Percentiles rank a stretch among this genome's conserved stretches.
phyloP scores from a whole-genome alignment of 2,329 filamentous ascomycete genomes.

The Trichophyton mentagrophytes region DNA sequence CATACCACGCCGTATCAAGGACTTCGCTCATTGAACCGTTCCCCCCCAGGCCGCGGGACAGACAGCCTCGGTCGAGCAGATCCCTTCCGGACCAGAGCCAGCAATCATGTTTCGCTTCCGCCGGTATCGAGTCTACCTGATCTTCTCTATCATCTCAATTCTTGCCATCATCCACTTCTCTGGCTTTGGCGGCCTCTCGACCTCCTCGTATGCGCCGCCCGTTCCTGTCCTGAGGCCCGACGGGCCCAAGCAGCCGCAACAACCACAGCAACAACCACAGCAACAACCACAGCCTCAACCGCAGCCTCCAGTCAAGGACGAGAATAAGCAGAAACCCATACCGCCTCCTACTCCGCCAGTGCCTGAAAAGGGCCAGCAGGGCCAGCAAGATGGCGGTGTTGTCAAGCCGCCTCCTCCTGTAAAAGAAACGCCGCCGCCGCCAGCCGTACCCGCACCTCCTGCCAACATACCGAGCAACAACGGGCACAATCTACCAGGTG shows the following conservation, averaged over 20 bases:
- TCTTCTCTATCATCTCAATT: conserved; percentile 33
- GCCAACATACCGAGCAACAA: background rate
- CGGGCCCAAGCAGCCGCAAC: background rate
- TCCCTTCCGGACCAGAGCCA: conserved; percentile 7
- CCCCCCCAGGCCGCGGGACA: no score
- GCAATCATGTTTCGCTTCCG: conserved; percentile 35
- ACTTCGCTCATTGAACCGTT: no score
- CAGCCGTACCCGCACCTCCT: background rate
- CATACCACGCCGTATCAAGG: no score
- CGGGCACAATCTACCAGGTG: conserved; percentile 12
- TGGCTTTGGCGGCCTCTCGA: conserved; percentile 29
- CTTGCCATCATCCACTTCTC: conserved; percentile 41
- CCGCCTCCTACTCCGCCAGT: background rate
- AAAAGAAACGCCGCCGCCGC: background rate
- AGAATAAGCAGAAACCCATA: background rate
- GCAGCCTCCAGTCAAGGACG: background rate
- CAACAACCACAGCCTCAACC: background rate
- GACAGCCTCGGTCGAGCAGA: no score
- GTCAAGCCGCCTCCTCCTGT: background rate
- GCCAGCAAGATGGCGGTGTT: background rate
- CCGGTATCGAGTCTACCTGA: conserved; percentile 36
- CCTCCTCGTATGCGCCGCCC: conserved; percentile 1
- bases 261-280: background rate
- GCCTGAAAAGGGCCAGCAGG: background rate
- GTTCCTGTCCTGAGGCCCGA: conserved; percentile 9